Base-by-base conservation (phyloP, 495 filamentous ascomycete genomes). In the Hypoxylon trugodes region DNA sequence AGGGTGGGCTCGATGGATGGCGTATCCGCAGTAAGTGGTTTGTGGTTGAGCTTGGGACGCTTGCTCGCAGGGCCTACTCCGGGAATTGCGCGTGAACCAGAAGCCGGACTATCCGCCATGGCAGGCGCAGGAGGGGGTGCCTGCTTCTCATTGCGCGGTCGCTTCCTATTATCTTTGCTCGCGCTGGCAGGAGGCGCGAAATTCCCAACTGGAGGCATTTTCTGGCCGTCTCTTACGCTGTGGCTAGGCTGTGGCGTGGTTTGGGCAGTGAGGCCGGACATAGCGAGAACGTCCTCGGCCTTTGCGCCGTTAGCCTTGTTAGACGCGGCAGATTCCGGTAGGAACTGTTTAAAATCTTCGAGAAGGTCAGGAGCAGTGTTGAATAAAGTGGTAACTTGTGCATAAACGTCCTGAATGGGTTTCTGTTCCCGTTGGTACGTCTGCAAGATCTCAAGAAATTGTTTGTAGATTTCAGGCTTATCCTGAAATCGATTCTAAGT, bases 341-440 rank as follows among this genome's bases (percentile, higher is more conserved):
- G 81, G 60, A 99, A 99, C 72, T 99, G 96, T 72, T 99, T 99
- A 74, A 99, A 99, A 68, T 98, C 96, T 74, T 98, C 94, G 15
- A 99, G 74, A 6, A 99, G 88, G 77, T 99, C 96, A n/a, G 93
- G 95, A 0, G 96, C 96, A 12, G 89, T 86, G 69, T 89, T 90
- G 76, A 99, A 99, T 1, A 99, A 81, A 55, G 89, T 89, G 13
- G 96, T 99, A 21, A 99, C 96, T 77, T 99, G 96, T 2, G 91
- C 89, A 69, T 99, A 98, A 4, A 99, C 96, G 77, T 99, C 96
- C 72, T 96, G 92, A 19, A 99, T 99, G 0, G 96, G 96, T 73
- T 97, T 98, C 32, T 93, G 96, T 68, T 99, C 96, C 49, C 96
- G 86, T 74, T 99, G 96, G 71, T 99, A 99, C 1, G 96, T 99